Conservation (phyloP, 2,329 filamentous ascomycete species). For the Fusarium sp. region DNA sequence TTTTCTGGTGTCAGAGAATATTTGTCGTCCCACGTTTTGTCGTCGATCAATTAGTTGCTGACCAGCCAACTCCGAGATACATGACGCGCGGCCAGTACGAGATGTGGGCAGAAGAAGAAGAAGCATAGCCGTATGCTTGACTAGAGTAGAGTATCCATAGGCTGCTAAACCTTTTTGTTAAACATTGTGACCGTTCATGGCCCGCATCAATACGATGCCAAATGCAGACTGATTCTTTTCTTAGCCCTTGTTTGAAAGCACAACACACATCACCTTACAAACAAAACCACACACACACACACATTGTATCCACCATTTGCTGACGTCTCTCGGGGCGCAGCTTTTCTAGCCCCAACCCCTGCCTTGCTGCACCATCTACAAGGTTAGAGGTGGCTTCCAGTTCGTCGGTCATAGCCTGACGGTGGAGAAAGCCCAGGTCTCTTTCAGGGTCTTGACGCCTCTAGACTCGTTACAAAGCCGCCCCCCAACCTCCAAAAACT, state of each 20-base stretch:
- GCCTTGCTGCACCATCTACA: background rate
- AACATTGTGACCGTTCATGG: background rate
- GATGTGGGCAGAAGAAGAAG: background rate
- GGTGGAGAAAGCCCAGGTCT: background rate
- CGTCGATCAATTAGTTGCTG: conserved; percentile 26
- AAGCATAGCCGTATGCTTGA: background rate
- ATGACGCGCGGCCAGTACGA: background rate
- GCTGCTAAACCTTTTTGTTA: background rate
- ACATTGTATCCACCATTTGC: conserved; percentile 32
- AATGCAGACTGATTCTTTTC: background rate
- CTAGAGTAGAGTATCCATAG: background rate
- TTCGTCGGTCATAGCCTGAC: background rate
- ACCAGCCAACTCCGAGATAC: conserved; percentile 5
- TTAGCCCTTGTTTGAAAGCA: conserved; percentile 30
- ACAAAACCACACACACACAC: conserved; percentile 1
- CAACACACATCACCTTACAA: conserved; percentile 1
- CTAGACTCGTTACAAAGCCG: background rate
- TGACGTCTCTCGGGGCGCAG: conserved; percentile 44
- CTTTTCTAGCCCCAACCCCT: background rate
- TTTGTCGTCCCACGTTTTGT: background rate
- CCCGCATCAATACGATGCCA: background rate
- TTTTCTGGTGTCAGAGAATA: background rate
- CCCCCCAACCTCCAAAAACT: conserved; percentile 31
- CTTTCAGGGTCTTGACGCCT: conserved; percentile 6
- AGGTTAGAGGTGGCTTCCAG: background rate